phyloP scores from a whole-genome alignment of 2,329 filamentous ascomycete genomes.

The Fusarium dlaminii region DNA sequence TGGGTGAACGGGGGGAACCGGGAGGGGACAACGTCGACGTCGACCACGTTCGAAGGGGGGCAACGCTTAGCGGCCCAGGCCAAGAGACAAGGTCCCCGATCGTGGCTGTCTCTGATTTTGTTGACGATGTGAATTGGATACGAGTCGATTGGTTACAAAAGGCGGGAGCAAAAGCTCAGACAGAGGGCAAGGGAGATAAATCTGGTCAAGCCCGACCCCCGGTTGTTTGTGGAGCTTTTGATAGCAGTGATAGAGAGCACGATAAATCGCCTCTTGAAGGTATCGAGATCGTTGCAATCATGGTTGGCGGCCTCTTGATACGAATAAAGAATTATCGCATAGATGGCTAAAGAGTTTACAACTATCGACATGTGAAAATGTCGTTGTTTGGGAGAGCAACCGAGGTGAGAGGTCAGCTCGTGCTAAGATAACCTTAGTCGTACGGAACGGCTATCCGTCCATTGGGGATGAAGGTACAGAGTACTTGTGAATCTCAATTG shows the following conservation, averaged over 20 bases:
- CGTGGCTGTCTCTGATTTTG: slow-evolving; percentile 23
- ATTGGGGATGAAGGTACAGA: not conserved
- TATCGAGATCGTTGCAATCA: not conserved
- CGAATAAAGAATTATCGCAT: slow-evolving; percentile 9
- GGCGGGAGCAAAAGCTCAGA: slow-evolving; percentile 22
- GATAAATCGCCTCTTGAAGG: not conserved
- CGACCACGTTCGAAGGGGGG: slow-evolving; percentile 15
- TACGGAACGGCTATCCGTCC: not conserved
- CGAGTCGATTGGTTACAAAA: slow-evolving; percentile 24
- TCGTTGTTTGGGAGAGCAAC: not conserved
- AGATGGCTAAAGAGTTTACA: slow-evolving; percentile 4
- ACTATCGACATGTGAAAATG: slow-evolving; percentile 26
- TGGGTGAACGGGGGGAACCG: slow-evolving; percentile 36
- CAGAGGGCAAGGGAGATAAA: slow-evolving; percentile 24
- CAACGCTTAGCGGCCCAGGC: slow-evolving; percentile 12
- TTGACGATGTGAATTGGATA: slow-evolving; percentile 34
- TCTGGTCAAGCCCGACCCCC: slow-evolving; percentile 25
- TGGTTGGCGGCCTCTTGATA: not conserved
- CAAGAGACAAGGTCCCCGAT: slow-evolving; percentile 9
- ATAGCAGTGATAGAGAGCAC: not conserved
- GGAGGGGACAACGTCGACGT: slow-evolving; percentile 30
- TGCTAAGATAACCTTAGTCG: slow-evolving; percentile 38
- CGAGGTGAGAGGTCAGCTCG: slow-evolving; percentile 22
- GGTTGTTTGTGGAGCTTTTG: slow-evolving; percentile 24
- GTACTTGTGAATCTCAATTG: slow-evolving; percentile 9